Evolutionary conservation across 768 basidiomycete genomes (phyloP), one percentile per base, ranked within the genome.

Genomic region (Phylloporus sp.): DNA sequence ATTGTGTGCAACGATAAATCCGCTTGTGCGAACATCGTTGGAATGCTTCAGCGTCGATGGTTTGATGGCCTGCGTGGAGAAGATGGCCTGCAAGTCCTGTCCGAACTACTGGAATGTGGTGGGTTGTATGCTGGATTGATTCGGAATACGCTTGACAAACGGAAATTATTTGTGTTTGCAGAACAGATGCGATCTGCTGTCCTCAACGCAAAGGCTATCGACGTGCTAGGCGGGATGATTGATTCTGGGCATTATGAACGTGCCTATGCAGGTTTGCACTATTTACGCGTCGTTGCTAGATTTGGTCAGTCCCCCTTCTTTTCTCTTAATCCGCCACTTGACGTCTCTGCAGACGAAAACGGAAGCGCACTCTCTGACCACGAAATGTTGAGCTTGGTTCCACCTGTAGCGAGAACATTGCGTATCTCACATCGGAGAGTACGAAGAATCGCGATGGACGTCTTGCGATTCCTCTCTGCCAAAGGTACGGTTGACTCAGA

Each of bases 21-120:
- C 1, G 53, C 44, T 11, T 23, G 38, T 10, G 18, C 0, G 18
- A 38, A 37, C 13, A 54, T 65, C 26, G 6, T 60, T 20, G 24
- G 33, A 7, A 65, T 64, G 62, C 42, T 64, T 24, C 46, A 24
- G 37, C 53, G 51, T 39, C 52, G 60, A 33, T 60, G 63, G 60
- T 64, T 65, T n/a, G 62, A 65, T 17, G 61, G 53, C 9, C 13
- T 50, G n/a, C 48, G 42, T 1, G 60, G 60, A 28, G 63, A 63
- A 52, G 63, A 64, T 22, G 58, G 58, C 18, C 43, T 64, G 2
- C 48, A 46, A 21, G 53, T 54, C n/a, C 33, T 64, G 1, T 45
- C 43, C 5, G 36, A 49, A 23, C 14, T 65, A 5, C 38, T 65
- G 6, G 41, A 48, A 14, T 48, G 58, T 38, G 58, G 62, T 64